Conservation (phyloP, 805 yeast genomes). For the Starmerella geochares region DNA sequence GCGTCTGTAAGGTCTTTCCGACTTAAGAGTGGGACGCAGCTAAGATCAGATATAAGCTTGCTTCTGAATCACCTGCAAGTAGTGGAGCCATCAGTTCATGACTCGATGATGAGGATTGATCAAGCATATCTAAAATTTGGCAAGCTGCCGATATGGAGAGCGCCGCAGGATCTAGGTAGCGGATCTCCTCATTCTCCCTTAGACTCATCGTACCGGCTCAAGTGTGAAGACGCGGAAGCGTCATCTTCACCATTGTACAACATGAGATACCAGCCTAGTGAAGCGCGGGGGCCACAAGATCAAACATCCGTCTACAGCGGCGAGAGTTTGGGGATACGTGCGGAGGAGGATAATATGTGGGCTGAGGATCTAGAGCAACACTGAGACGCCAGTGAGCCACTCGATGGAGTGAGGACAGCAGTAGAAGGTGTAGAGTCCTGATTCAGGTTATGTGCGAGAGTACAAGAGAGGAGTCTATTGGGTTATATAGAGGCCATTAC, state of each 20-base stretch:
- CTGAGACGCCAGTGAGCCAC: too few species aligned
- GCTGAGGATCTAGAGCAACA: too few species aligned
- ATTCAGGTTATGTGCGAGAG: too few species aligned
- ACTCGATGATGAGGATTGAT: not conserved
- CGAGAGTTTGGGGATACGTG: not conserved
- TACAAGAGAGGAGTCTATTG: not conserved
- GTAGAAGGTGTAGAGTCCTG: too few species aligned
- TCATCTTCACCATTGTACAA: not conserved
- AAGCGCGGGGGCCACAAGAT: not conserved
- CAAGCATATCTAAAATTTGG: not conserved
- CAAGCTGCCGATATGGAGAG: not conserved
- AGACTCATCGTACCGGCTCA: not conserved
- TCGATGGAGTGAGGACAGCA: too few species aligned
- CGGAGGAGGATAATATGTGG: not conserved
- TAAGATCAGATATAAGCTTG: not conserved
- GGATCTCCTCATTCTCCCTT: not conserved
- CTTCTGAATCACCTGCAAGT: not conserved
- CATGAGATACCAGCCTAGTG: not conserved
- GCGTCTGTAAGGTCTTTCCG: not conserved
- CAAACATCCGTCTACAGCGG: not conserved
- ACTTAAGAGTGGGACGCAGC: not conserved
- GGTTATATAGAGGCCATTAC: slow-evolving; percentile 2
- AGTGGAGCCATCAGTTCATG: not conserved
- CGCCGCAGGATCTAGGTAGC: not conserved
- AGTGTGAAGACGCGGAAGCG: not conserved